These are phyloP conservation scores for Phytophthora brassicae DNA, from an alignment of 352 stramenopile species.

Conservation along the genomic window DNA sequence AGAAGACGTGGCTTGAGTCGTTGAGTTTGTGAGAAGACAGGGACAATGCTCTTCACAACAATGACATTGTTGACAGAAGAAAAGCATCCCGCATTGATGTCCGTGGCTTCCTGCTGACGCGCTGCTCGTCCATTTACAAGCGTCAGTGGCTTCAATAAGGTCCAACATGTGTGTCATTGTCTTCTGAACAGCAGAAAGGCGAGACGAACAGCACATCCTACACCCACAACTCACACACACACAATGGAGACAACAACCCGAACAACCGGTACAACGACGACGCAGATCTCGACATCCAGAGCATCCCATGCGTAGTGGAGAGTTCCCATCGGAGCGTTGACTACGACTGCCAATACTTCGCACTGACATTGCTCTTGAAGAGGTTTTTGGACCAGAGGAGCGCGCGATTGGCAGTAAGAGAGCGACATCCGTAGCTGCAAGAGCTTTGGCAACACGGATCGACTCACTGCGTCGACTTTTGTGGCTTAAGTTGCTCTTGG, in stretches of 20 bases:
- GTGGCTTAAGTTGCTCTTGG: constrained; percentile 14
- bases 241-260: constrained; percentile 69
- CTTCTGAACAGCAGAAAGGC: constrained; percentile 58
- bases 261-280: constrained; percentile 64
- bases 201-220: constrained; percentile 72
- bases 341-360: constrained; percentile 18
- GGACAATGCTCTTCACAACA: constrained; percentile 47
- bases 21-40: constrained; percentile 26
- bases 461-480: constrained; percentile 31
- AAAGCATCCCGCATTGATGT: constrained; percentile 40
- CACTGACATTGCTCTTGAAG: constrained; percentile 23
- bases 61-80: constrained; percentile 39
- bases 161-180: constrained; percentile 56
- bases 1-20: not conserved
- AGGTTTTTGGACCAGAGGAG: constrained; percentile 16
- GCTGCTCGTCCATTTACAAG: constrained; percentile 54
- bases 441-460: constrained; percentile 33
- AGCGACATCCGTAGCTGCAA: constrained; percentile 22
- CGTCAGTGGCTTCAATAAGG: constrained; percentile 56
- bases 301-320: constrained; percentile 62
- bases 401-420: constrained; percentile 10
- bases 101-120: constrained; percentile 22
- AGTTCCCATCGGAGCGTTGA: constrained; percentile 12
- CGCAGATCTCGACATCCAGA: constrained; percentile 61
- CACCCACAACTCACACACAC: constrained; percentile 70